phyloP scores from a whole-genome alignment of 2,329 filamentous ascomycete species.

The Ophiostoma tasmaniense region DNA sequence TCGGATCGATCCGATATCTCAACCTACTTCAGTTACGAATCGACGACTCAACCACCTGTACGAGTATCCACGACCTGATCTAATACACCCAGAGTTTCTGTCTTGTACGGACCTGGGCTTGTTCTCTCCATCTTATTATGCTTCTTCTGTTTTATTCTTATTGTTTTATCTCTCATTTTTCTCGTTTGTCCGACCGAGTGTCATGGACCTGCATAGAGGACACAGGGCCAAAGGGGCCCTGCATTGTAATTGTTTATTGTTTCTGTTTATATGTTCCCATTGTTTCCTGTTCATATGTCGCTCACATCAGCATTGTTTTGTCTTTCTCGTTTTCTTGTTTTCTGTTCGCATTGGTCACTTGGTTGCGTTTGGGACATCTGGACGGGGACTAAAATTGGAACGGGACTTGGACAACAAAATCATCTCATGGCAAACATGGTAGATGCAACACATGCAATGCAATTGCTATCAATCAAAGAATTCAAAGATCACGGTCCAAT shows the following conservation, averaged over 20 bases:
- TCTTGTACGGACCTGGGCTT: neutral
- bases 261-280: neutral
- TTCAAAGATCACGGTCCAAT: neutral
- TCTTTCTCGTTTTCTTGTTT: slow-evolving; percentile 3
- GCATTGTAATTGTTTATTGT: slow-evolving; percentile 14
- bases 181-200: slow-evolving; percentile 12
- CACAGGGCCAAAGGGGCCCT: slow-evolving; percentile 7
- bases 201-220: slow-evolving; percentile 19
- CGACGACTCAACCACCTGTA: slow-evolving; percentile 1
- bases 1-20: too few species aligned
- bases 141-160: neutral
- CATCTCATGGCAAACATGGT: neutral
- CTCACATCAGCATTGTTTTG: neutral
- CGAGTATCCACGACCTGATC: slow-evolving; percentile 9
- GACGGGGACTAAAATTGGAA: slow-evolving; percentile 17
- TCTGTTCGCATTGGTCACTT: slow-evolving; percentile 16
- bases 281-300: neutral
- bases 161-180: slow-evolving; percentile 4
- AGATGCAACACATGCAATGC: too few species aligned
- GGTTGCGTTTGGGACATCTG: slow-evolving; percentile 14
- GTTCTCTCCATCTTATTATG: neutral
- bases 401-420: slow-evolving; percentile 12
- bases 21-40: neutral
- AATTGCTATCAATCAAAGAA: neutral
- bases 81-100: neutral